phyloP scores from a whole-genome alignment of 257 asterid species.

The Cruciata laevipes region DNA sequence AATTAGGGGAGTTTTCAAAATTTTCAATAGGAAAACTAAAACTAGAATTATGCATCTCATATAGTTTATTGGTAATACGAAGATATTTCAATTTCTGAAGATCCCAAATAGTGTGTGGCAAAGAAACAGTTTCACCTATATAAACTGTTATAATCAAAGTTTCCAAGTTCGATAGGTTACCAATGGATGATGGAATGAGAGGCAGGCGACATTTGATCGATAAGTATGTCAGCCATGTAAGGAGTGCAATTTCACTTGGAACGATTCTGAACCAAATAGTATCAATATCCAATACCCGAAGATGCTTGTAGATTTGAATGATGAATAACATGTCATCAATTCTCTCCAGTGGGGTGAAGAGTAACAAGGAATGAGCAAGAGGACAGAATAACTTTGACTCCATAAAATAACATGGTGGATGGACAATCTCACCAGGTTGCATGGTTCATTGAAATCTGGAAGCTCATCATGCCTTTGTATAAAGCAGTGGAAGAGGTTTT shows the following conservation, averaged over 20 bases:
- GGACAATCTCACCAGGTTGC: background rate
- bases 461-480: background rate
- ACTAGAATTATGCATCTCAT: background rate
- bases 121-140: background rate
- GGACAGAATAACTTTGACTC: background rate
- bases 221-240: background rate
- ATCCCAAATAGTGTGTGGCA: background rate
- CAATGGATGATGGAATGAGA: no score
- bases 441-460: background rate
- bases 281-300: background rate
- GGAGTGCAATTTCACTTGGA: background rate
- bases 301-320: background rate
- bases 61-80: no score
- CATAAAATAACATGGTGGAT: background rate
- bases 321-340: background rate
- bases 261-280: background rate
- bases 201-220: background rate
- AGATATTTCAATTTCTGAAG: background rate
- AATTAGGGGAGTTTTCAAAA: background rate
- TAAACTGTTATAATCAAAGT: no score
- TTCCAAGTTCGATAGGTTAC: no score
- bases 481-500: background rate
- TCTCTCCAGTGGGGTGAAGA: background rate
- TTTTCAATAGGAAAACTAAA: background rate
- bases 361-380: background rate